Evolutionary conservation across 192 early-diverging fungal genomes (phyloP), one percentile per base, ranked within the genome.

Genomic region (Coemansia sp.): DNA sequence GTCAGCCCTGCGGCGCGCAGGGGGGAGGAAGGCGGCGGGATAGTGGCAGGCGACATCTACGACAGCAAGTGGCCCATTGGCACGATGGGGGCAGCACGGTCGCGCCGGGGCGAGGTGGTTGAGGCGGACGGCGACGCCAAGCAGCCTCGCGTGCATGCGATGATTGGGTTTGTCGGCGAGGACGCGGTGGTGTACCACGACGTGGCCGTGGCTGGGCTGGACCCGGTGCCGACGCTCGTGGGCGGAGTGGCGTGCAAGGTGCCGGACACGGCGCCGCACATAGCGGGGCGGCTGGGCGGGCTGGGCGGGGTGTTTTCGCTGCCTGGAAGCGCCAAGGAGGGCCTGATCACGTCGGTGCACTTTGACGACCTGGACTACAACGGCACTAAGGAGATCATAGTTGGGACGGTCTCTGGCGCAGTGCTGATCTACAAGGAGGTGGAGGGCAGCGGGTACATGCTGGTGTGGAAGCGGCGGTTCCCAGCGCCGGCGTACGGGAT

Each of bases 111-210:
- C 50, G 50, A 8, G 52, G n/a, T 27, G 16, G 15, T 18, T 27
- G 50, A 52, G 53, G 12, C 24, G 8, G 53, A 20, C 20, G 7
- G 11, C 22, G 29, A 57, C 29, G 53, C 55, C n/a, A 38, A 60
- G 39, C 36, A 16, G 57, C 79, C 80, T 10, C 66, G 77, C 5
- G 68, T 84, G n/a, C 81, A 84, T 43, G 81, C 62, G 49, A 66
- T 84, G 55, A 58, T 84, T 5, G 77, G 76, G 24, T 84, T 84
- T 73, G 77, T 84, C 0, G 74, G 81, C 41, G 81, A 84, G 50
- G 81, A 84, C 24, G 81, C 77, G 12, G 66, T 84, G 13, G 70
- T 84, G 16, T 84, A 84, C 69, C 81, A 79, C 66, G 81, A 84
- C 64, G 81, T 79, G 31, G 63, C 71, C 0, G 71, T 76, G 34